Evolutionary conservation across 176 grass and related monocot genomes (phyloP).

Genomic region (Tuctoria greenei): DNA sequence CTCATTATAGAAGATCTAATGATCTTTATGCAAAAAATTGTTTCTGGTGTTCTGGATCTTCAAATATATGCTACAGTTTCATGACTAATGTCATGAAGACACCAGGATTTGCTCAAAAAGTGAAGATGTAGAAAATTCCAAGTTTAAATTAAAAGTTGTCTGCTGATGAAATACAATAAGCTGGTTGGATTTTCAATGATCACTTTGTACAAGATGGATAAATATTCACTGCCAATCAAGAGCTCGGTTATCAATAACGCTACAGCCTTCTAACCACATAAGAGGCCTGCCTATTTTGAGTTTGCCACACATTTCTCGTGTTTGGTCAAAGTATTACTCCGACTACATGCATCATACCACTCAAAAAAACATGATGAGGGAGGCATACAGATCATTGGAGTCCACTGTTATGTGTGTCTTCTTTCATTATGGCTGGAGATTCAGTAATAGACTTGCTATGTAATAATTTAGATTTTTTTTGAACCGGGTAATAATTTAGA

Average conservation of each 20-base stretch:
- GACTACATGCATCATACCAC: not conserved
- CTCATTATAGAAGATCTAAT: not conserved
- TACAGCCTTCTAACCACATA: conserved; percentile 1
- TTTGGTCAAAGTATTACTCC: not conserved
- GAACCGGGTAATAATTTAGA: too few species aligned
- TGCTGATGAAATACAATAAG: not conserved
- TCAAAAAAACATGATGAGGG: too few species aligned
- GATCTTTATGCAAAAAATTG: not conserved
- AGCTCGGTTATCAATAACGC: not conserved
- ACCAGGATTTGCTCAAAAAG: not conserved
- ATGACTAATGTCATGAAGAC: not conserved
- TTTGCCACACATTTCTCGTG: conserved; percentile 7
- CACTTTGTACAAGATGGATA: not conserved
- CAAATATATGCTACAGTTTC: not conserved
- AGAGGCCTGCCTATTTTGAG: not conserved
- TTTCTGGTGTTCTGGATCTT: not conserved
- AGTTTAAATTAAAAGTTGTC: not conserved
- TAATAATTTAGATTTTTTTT: too few species aligned
- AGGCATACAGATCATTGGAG: too few species aligned
- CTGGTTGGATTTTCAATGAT: not conserved
- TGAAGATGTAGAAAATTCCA: not conserved
- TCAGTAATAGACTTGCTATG: too few species aligned
- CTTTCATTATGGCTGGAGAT: too few species aligned
- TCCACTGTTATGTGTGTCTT: too few species aligned
- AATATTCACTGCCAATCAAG: not conserved